Conservation (phyloP, 306 rosid genomes). For the Gynostemma pentaphyllum region DNA sequence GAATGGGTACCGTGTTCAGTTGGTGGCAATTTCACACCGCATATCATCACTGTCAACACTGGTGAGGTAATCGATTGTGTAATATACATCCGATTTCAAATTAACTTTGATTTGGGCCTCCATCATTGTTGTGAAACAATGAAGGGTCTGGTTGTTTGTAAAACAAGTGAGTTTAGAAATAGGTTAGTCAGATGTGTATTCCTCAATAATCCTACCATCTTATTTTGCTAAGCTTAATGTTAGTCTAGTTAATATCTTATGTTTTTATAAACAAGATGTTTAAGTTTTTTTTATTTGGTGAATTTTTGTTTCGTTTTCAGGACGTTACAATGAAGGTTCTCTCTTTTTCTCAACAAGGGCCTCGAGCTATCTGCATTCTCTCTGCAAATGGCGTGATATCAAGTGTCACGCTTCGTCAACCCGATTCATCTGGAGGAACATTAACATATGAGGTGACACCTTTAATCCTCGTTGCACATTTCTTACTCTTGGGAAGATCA, state of each 20-base stretch:
- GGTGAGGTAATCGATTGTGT: slow-evolving; percentile 53
- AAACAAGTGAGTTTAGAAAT: no score
- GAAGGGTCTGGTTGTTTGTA: no score
- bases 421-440: slow-evolving; percentile 72
- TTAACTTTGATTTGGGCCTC: no score
- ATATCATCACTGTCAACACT: slow-evolving; percentile 68
- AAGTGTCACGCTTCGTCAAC: slow-evolving; percentile 87
- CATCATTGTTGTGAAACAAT: no score
- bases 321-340: slow-evolving; percentile 87
- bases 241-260: neutral
- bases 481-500: neutral
- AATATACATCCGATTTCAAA: neutral
- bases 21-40: slow-evolving; percentile 86
- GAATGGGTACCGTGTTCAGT: slow-evolving; percentile 84
- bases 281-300: no score
- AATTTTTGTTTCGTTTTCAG: slow-evolving; percentile 18
- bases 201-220: no score
- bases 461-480: neutral
- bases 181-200: no score
- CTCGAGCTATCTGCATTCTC: slow-evolving; percentile 76
- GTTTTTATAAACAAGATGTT: neutral
- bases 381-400: slow-evolving; percentile 90
- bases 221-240: neutral
- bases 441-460: slow-evolving; percentile 65
- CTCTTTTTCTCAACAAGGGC: slow-evolving; percentile 99